Percentiles rank a stretch among this genome's conserved stretches.
Evolutionary conservation across 73 alveolate genomes (phyloP).

Genomic region (Paramecium sonneborni): DNA sequence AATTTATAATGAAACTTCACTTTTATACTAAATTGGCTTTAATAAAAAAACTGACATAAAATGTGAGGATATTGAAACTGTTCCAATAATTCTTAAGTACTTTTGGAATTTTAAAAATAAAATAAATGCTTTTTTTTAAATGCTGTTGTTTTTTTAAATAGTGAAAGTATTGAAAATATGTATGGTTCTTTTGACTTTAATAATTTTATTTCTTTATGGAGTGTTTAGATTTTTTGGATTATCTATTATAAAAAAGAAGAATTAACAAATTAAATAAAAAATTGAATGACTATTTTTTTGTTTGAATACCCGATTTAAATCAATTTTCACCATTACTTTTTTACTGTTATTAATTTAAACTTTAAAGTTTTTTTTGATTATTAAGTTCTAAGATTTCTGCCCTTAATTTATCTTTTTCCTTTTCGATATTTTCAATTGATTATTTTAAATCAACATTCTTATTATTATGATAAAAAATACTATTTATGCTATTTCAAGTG

Average conservation of each 20-base stretch:
- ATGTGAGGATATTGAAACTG: neutral
- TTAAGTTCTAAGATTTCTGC: conserved; percentile 17
- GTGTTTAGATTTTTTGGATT: neutral
- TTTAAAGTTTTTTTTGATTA: neutral
- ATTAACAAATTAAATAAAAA: neutral
- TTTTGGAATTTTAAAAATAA: neutral
- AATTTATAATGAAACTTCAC: neutral
- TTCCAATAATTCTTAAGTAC: neutral
- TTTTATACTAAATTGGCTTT: neutral
- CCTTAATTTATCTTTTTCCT: conserved; percentile 40
- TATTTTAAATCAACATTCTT: neutral
- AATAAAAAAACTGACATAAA: neutral
- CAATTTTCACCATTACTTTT: neutral
- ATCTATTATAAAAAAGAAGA: neutral
- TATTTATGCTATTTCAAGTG: neutral
- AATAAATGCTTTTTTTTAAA: neutral
- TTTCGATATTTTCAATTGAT: neutral
- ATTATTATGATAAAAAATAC: neutral
- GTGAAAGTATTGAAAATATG: neutral
- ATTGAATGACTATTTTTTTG: neutral
- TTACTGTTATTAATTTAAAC: neutral
- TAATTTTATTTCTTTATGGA: neutral
- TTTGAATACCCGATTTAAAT: neutral
- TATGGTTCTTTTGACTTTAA: neutral
- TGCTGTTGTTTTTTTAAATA: neutral